These are phyloP conservation scores for Penstemon barbatus DNA, from an alignment of 257 asterid genomes.

Conservation along the genomic window DNA sequence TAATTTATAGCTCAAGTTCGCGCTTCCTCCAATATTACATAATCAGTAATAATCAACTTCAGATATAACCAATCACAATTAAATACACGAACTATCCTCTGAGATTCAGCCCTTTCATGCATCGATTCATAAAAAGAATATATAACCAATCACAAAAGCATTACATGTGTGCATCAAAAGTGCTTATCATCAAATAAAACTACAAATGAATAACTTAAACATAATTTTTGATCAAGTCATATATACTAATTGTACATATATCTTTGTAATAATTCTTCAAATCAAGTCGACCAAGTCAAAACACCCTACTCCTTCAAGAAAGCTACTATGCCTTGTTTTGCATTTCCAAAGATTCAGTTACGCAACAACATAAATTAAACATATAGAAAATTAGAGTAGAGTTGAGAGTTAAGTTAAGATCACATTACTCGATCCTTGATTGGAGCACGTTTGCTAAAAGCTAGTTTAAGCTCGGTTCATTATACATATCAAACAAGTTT, in stretches of 20 bases:
- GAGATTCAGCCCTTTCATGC: no score
- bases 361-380: not conserved
- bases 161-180: not conserved
- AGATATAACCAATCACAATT: not conserved
- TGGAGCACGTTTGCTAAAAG: no score
- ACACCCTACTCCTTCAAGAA: conserved; percentile 1
- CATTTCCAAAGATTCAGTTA: not conserved
- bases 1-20: conserved; percentile 11
- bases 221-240: no score
- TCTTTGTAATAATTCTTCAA: not conserved
- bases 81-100: not conserved
- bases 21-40: not conserved
- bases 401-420: no score
- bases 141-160: not conserved
- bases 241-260: no score
- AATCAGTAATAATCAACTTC: not conserved
- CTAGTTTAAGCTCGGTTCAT: no score
- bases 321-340: conserved; percentile 1
- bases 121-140: no score
- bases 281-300: conserved; percentile 15
- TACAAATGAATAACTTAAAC: no score
- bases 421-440: no score
- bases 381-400: no score
- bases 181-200: no score
- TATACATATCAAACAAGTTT: no score